phyloP scores from a whole-genome alignment of 139 green algal genomes.

The Bryopsis sp. region DNA sequence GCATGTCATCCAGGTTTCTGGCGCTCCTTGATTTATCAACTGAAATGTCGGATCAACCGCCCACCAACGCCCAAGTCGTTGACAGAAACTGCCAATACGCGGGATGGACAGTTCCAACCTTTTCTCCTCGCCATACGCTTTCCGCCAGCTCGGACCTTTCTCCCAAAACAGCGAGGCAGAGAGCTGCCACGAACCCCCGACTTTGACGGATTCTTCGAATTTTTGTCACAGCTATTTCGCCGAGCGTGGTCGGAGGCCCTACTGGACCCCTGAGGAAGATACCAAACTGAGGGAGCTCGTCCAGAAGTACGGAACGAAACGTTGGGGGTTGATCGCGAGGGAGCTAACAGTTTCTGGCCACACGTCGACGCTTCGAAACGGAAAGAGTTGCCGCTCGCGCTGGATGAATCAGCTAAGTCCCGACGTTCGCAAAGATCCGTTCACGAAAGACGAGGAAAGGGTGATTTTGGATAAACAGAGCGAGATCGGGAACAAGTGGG shows the following conservation, averaged over 20 bases:
- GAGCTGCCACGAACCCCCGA: too few species aligned
- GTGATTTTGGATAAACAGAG: slow-evolving; percentile 42
- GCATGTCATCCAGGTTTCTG: too few species aligned
- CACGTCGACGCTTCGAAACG: slow-evolving; percentile 52
- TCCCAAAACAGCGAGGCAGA: too few species aligned
- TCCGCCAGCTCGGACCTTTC: too few species aligned
- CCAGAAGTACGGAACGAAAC: slow-evolving; percentile 2
- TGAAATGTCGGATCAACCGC: too few species aligned
- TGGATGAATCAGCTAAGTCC: slow-evolving; percentile 72
- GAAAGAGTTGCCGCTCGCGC: slow-evolving; percentile 68
- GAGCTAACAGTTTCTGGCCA: slow-evolving; percentile 25
- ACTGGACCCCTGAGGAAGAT: slow-evolving; percentile 8
- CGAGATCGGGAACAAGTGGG: slow-evolving; percentile 72
- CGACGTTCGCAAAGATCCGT: slow-evolving; percentile 56
- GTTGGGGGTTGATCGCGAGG: slow-evolving; percentile 5
- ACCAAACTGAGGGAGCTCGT: background rate
- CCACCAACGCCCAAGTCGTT: too few species aligned
- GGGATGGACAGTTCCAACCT: too few species aligned
- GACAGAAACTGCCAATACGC: too few species aligned
- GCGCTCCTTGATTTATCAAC: too few species aligned
- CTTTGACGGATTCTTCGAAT: too few species aligned
- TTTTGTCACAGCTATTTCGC: too few species aligned
- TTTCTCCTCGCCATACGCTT: too few species aligned
- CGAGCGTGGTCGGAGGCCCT: slow-evolving; percentile 4
- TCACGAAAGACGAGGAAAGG: slow-evolving; percentile 25